Conservation (phyloP, 2,329 filamentous ascomycete species). For the Zasmidium citrigriseum region DNA sequence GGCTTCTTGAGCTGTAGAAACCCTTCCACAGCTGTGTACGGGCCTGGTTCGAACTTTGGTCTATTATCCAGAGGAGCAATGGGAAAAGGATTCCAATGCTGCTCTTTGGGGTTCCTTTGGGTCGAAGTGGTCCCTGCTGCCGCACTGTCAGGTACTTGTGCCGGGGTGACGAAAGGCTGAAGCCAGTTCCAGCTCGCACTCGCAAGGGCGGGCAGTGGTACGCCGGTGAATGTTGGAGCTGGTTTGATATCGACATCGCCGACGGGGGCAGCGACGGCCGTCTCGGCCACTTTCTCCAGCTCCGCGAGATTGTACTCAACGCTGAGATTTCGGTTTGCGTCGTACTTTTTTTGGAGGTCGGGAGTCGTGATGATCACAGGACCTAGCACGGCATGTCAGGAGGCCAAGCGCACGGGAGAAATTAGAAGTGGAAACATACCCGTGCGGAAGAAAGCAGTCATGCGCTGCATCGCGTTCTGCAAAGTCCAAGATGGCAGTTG, state of each 20-base stretch:
- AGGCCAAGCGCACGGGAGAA: too few relatives aligned
- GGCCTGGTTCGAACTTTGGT: slow-evolving; percentile 5
- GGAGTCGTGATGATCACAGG: slow-evolving; percentile 7
- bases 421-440: too few relatives aligned
- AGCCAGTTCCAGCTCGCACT: slow-evolving; percentile 5
- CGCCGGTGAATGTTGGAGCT: neutral
- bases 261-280: neutral
- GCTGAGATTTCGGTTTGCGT: neutral
- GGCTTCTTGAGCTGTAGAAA: slow-evolving; percentile 6
- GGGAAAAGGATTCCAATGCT: slow-evolving; percentile 2
- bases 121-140: neutral
- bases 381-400: too few relatives aligned
- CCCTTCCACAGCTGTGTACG: slow-evolving; percentile 10
- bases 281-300: neutral
- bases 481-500: slow-evolving; percentile 11
- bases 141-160: neutral
- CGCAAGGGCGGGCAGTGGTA: slow-evolving; percentile 1
- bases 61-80: slow-evolving; percentile 3
- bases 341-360: slow-evolving; percentile 3
- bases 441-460: slow-evolving; percentile 10
- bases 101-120: too few relatives aligned
- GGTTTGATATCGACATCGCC: neutral
- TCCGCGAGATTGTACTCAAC: neutral
- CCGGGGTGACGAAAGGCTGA: slow-evolving; percentile 2
- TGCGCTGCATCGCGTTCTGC: slow-evolving; percentile 6